These are phyloP conservation scores for Mucor piriformis DNA, from an alignment of 371 early-diverging fungal species.

Conservation along the genomic window DNA sequence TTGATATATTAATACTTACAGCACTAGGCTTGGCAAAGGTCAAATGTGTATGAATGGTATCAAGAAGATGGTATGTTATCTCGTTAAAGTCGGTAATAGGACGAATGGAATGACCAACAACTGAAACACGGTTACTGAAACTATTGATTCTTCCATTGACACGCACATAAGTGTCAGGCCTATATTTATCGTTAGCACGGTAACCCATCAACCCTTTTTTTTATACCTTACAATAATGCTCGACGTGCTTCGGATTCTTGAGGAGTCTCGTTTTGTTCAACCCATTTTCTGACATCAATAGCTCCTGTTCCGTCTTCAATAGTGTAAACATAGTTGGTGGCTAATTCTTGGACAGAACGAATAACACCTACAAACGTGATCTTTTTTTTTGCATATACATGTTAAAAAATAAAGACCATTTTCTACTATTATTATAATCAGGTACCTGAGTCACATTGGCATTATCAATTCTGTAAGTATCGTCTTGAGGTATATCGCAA, in stretches of 20 bases:
- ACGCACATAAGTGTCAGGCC: slow-evolving; percentile 64
- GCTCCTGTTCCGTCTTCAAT: slow-evolving; percentile 82
- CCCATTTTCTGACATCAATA: slow-evolving; percentile 72
- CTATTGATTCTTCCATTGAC: slow-evolving; percentile 66
- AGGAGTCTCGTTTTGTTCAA: slow-evolving; percentile 43
- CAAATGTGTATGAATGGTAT: slow-evolving; percentile 67
- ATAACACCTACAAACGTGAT: slow-evolving; percentile 69
- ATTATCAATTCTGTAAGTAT: slow-evolving; percentile 62
- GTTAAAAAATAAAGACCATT: slow-evolving; percentile 1
- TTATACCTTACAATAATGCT: slow-evolving; percentile 17
- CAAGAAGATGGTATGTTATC: slow-evolving; percentile 71
- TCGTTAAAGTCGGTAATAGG: slow-evolving; percentile 76
- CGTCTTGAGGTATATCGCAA: slow-evolving; percentile 53
- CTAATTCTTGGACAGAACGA: slow-evolving; percentile 49
- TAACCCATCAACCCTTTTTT: background rate
- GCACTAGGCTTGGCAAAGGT: slow-evolving; percentile 40
- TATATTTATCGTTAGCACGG: slow-evolving; percentile 6
- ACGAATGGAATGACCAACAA: slow-evolving; percentile 56
- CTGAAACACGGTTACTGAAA: slow-evolving; percentile 58
- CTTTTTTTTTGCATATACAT: slow-evolving; percentile 5
- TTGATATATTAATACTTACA: slow-evolving; percentile 8
- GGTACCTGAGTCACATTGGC: slow-evolving; percentile 65
- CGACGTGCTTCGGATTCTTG: slow-evolving; percentile 35
- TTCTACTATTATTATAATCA: background rate
- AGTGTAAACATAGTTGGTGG: slow-evolving; percentile 62